phyloP scores from a whole-genome alignment of 2,329 filamentous ascomycete genomes.

The Microcyclosporella mali region DNA sequence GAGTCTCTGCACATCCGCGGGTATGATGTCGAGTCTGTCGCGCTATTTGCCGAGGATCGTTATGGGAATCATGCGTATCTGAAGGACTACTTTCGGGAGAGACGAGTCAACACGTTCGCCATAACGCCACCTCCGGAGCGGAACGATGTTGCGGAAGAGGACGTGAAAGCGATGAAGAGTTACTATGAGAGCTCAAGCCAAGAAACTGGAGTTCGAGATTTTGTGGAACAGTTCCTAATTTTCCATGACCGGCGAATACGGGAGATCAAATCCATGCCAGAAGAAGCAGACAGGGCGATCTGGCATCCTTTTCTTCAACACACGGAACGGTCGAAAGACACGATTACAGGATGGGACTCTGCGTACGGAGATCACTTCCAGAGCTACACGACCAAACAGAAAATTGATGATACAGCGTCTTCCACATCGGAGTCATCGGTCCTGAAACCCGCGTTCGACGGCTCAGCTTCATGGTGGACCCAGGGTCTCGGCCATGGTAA shows the following conservation, averaged over 20 bases:
- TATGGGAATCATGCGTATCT: constrained; percentile 67
- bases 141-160: constrained; percentile 37
- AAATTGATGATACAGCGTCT: constrained; percentile 22
- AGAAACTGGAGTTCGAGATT: constrained; percentile 35
- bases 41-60: constrained; percentile 60
- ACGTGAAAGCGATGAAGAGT: constrained; percentile 51
- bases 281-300: constrained; percentile 57
- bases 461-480: constrained; percentile 87
- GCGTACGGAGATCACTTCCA: constrained; percentile 76
- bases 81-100: constrained; percentile 57
- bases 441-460: constrained; percentile 67
- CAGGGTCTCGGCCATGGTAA: constrained; percentile 80
- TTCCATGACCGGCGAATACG: constrained; percentile 53
- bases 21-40: constrained; percentile 65
- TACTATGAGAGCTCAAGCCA: constrained; percentile 56
- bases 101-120: constrained; percentile 51
- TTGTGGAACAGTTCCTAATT: constrained; percentile 48
- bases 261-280: constrained; percentile 55
- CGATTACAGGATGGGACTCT: constrained; percentile 71
- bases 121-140: constrained; percentile 55
- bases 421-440: constrained; percentile 30
- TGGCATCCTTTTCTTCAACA: constrained; percentile 91
- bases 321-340: constrained; percentile 52
- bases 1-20: constrained; percentile 73
- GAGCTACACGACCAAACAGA: constrained; percentile 37